Percentiles rank a stretch among this genome's conserved stretches.
Evolutionary conservation across 306 rosid species (phyloP).

Genomic region (Rosa rugosa): DNA sequence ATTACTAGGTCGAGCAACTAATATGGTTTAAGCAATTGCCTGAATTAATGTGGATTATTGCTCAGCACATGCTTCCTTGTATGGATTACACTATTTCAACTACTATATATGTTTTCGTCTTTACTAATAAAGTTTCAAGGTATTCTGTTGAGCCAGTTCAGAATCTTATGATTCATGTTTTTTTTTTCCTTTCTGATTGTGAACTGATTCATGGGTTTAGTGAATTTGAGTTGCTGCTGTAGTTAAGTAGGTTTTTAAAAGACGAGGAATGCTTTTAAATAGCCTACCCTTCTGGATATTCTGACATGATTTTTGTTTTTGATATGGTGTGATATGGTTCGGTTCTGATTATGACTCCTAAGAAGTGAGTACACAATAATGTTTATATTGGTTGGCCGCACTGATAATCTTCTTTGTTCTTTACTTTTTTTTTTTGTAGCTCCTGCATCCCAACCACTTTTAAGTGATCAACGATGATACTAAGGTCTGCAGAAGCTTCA

Average conservation of each 20-base stretch:
- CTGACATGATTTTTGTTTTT: background rate
- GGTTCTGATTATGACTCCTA: background rate
- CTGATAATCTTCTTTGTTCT: background rate
- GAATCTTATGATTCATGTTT: background rate
- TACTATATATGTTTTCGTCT: background rate
- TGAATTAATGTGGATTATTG: background rate
- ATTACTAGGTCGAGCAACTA: background rate
- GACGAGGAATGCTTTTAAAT: background rate
- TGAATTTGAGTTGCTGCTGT: background rate
- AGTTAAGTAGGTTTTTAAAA: background rate
- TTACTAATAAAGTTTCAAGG: background rate
- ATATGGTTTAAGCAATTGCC: background rate
- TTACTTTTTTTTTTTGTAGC: constrained; percentile 35
- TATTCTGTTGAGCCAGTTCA: background rate
- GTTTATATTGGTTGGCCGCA: constrained; percentile 4
- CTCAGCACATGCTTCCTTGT: background rate
- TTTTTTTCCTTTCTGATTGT: background rate
- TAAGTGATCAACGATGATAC: constrained; percentile 48
- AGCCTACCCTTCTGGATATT: background rate
- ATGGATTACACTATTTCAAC: background rate
- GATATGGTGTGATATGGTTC: background rate
- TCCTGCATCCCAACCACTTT: constrained; percentile 53
- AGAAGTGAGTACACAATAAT: background rate
- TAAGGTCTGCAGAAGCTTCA: constrained; percentile 30
- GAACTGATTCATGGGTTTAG: background rate